These are phyloP conservation scores for Colletotrichum musae DNA, from an alignment of 2,329 filamentous ascomycete genomes.

Conservation along the genomic window DNA sequence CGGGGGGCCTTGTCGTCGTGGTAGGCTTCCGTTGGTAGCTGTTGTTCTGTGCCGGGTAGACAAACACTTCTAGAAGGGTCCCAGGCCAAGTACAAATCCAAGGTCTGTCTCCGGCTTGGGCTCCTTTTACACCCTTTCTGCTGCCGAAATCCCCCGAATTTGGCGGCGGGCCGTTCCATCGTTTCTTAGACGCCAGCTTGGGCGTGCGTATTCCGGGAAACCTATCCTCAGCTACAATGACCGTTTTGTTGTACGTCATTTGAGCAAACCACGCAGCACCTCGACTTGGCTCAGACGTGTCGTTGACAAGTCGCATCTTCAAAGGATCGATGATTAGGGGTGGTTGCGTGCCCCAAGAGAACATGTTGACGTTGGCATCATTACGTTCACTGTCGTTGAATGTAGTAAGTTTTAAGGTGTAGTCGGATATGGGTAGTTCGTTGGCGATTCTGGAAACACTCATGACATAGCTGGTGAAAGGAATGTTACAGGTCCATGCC, in stretches of 20 bases:
- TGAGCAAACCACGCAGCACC: constrained; percentile 71
- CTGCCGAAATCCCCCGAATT: constrained; percentile 49
- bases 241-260: constrained; percentile 69
- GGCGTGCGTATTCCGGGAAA: constrained; percentile 47
- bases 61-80: constrained; percentile 69
- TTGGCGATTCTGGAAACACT: constrained; percentile 51
- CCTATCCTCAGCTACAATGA: constrained; percentile 63
- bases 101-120: constrained; percentile 63
- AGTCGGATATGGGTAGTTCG: constrained; percentile 52
- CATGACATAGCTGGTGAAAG: constrained; percentile 61
- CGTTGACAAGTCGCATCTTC: constrained; percentile 64
- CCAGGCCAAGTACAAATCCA: constrained; percentile 74
- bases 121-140: constrained; percentile 53
- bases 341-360: constrained; percentile 68
- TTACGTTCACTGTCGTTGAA: constrained; percentile 55
- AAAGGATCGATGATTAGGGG: constrained; percentile 58
- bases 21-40: constrained; percentile 48
- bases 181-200: constrained; percentile 32
- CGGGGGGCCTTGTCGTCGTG: constrained; percentile 16
- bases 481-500: constrained; percentile 76
- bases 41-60: constrained; percentile 68
- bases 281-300: constrained; percentile 61
- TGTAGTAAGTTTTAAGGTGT: constrained; percentile 56
- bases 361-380: constrained; percentile 44
- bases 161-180: constrained; percentile 22